Base-by-base conservation (phyloP, 2,329 filamentous ascomycete genomes). In the Samsoniella hepiali region DNA sequence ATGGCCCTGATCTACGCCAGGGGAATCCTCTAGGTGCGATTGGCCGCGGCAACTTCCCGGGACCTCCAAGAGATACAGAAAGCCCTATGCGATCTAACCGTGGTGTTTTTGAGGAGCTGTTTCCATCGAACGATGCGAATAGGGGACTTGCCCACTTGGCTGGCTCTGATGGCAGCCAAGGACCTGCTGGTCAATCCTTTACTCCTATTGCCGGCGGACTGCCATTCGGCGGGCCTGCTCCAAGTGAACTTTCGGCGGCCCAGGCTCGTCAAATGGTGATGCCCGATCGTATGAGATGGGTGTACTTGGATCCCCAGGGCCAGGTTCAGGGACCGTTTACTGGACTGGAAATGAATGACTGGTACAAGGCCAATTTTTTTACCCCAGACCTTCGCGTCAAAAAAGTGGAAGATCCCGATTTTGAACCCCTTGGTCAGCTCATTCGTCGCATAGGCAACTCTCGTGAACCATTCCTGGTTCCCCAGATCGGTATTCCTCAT, bases 301-400 rank as follows among this genome's bases (percentile, higher is more conserved):
- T 97, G 22, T 99, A 99, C 73, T 88, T 96, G 59, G 95, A 99
- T 73, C 95, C 95, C 5, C 91, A 96, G 73, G 93, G 93, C 29
- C 90, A 91, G 66, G 89, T 92, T 6, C 95, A 99, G 73, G 95
- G 95, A 0, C 95, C 95, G 0, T 99, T 95, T 78, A 97, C 93
- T 45, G 95, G 95, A 1, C 80, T 99, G 57, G 95, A 99, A 76
- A 99, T 99, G 95, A 96, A 99, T 69, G 96, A 99, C 71, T 99
- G 95, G 95, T 99, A 98, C 78, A 98, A 98, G 75, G 94, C 93
- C 44, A 93, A 94, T 53, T 99, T 98, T 79, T 99, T 99, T 77
- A 96, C 92, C 0, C 89, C 94, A 0, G 94, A 99, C 70, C 82
- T 99, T 27, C 87, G 96, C 50, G 95, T 99, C 38, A 97, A 96